Conservation (phyloP, 1,284 basidiomycete species). For the Malassezia vespertilionis region DNA sequence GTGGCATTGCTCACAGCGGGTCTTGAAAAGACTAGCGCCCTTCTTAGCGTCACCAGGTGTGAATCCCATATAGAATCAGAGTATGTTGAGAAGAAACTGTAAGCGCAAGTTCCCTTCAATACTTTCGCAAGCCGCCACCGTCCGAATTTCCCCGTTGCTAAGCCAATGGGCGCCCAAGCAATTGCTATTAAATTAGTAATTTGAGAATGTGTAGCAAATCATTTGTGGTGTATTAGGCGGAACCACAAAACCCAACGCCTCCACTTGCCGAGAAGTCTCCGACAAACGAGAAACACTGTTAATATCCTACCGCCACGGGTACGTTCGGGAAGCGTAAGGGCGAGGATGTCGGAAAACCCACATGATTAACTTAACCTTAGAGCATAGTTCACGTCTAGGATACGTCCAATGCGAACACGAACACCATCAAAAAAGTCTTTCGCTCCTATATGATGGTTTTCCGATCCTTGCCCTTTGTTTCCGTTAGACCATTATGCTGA, state of each 20-base stretch:
- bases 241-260: too few relatives aligned
- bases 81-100: background rate
- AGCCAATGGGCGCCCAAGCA: background rate
- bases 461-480: background rate
- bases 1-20: slow-evolving; percentile 95
- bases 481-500: too few relatives aligned
- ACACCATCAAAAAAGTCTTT: slow-evolving; percentile 42
- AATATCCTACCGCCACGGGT: too few relatives aligned
- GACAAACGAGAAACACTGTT: too few relatives aligned
- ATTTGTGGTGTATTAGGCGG: too few relatives aligned
- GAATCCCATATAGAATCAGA: slow-evolving; percentile 28
- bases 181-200: too few relatives aligned
- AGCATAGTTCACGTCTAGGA: slow-evolving; percentile 42
- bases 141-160: slow-evolving; percentile 6
- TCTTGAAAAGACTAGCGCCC: slow-evolving; percentile 51
- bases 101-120: background rate
- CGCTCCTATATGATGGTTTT: slow-evolving; percentile 42
- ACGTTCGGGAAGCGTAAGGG: background rate
- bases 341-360: slow-evolving; percentile 11
- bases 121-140: background rate
- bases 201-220: background rate
- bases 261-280: too few relatives aligned
- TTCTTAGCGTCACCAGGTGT: slow-evolving; percentile 37
- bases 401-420: slow-evolving; percentile 29
- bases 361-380: slow-evolving; percentile 27